phyloP scores from a whole-genome alignment of 1,284 basidiomycete genomes.

The Mrakiaceae sp. region DNA sequence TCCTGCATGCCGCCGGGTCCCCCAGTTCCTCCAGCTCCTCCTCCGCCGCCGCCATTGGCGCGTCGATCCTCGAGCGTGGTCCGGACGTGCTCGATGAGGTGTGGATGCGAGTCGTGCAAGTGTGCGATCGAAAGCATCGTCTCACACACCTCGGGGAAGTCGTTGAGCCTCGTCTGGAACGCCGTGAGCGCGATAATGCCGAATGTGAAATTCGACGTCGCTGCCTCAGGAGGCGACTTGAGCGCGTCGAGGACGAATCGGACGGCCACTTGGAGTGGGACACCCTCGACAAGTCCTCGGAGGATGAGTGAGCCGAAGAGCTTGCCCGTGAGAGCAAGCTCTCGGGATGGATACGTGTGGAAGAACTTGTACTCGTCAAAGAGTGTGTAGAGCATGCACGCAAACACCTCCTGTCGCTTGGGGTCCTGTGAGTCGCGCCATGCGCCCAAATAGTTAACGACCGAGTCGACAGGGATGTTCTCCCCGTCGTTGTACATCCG shows the following conservation, averaged over 20 bases:
- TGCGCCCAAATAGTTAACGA: slow-evolving; percentile 74
- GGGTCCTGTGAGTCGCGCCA: slow-evolving; percentile 71
- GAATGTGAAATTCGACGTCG: slow-evolving; percentile 77
- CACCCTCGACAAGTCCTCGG: slow-evolving; percentile 83
- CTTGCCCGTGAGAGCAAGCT: slow-evolving; percentile 90
- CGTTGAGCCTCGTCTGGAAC: slow-evolving; percentile 76
- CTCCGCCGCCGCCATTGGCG: slow-evolving; percentile 25
- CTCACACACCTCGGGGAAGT: slow-evolving; percentile 90
- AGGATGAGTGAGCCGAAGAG: slow-evolving; percentile 96
- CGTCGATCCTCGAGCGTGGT: slow-evolving; percentile 46
- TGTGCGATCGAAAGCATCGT: slow-evolving; percentile 79
- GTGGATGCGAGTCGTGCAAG: slow-evolving; percentile 74
- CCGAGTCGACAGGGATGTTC: slow-evolving; percentile 84
- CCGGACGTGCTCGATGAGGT: slow-evolving; percentile 63
- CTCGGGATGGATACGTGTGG: slow-evolving; percentile 87
- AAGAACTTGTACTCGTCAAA: slow-evolving; percentile 99
- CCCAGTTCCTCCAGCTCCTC: slow-evolving; percentile 26
- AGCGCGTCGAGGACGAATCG: slow-evolving; percentile 94
- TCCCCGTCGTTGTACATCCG: slow-evolving; percentile 85
- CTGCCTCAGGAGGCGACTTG: slow-evolving; percentile 61
- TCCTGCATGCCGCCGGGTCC: slow-evolving; percentile 35
- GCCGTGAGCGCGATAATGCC: slow-evolving; percentile 81
- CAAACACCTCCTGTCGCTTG: slow-evolving; percentile 90
- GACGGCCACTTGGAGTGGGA: slow-evolving; percentile 91
- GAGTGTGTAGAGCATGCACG: slow-evolving; percentile 96